These are phyloP conservation scores for Trifolium repens DNA, from an alignment of 306 rosid genomes.

Conservation along the genomic window DNA sequence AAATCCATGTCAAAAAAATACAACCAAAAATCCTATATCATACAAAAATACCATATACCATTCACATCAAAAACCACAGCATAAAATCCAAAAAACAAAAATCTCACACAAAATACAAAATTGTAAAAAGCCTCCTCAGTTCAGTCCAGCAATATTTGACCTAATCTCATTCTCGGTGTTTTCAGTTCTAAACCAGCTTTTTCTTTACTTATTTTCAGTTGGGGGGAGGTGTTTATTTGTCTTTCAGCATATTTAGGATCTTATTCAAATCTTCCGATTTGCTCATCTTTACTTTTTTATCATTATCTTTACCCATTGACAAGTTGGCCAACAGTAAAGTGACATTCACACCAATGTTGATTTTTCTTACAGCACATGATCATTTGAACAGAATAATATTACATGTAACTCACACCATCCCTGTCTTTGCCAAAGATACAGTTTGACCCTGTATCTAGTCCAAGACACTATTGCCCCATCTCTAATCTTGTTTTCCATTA, in stretches of 20 bases:
- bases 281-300: neutral
- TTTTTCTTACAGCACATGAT: neutral
- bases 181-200: too few relatives aligned
- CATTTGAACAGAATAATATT: too few relatives aligned
- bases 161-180: too few relatives aligned
- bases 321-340: neutral
- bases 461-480: neutral
- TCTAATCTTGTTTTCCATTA: neutral
- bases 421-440: conserved; percentile 5
- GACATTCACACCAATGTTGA: neutral
- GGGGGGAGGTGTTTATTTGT: conserved; percentile 4
- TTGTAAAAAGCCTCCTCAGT: conserved; percentile 66
- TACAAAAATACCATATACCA: neutral
- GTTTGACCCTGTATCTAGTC: neutral
- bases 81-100: neutral
- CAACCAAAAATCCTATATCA: neutral
- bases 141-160: too few relatives aligned
- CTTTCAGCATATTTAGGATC: conserved; percentile 1
- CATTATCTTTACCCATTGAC: neutral
- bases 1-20: neutral
- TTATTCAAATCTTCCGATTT: neutral
- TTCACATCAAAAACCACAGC: neutral
- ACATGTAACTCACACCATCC: neutral
- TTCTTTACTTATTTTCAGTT: neutral
- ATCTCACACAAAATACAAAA: neutral